Evolutionary conservation across 164 flowering plant species (phyloP).

Genomic region (Annona cherimola): DNA sequence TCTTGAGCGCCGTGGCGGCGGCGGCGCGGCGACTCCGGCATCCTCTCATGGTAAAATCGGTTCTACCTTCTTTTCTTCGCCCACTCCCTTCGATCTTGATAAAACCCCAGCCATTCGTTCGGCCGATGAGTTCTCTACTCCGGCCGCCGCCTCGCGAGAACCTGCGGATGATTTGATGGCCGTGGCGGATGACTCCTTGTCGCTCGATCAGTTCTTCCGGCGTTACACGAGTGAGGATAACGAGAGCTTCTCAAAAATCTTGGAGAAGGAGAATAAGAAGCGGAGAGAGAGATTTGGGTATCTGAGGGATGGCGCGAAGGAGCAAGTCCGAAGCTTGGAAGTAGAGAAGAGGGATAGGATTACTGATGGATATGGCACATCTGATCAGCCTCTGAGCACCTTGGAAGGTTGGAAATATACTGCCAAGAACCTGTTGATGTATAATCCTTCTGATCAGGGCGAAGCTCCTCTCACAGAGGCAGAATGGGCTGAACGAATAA

Average conservation of each 20-base stretch:
- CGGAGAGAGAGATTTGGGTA: slow-evolving; percentile 63
- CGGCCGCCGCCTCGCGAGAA: background rate
- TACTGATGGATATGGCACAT: slow-evolving; percentile 92
- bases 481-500: slow-evolving; percentile 57
- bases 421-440: slow-evolving; percentile 86
- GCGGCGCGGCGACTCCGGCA: slow-evolving; percentile 7
- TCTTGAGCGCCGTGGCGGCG: slow-evolving; percentile 60
- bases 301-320: slow-evolving; percentile 58
- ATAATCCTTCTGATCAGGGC: slow-evolving; percentile 67
- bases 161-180: slow-evolving; percentile 9
- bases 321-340: slow-evolving; percentile 31
- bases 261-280: slow-evolving; percentile 84
- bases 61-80: slow-evolving; percentile 40
- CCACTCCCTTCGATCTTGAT: slow-evolving; percentile 43
- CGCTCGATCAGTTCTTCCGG: slow-evolving; percentile 70
- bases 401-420: slow-evolving; percentile 84
- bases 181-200: slow-evolving; percentile 25
- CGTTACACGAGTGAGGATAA: slow-evolving; percentile 93
- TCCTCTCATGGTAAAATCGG: slow-evolving; percentile 19
- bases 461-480: slow-evolving; percentile 75
- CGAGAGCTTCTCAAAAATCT: slow-evolving; percentile 67
- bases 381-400: slow-evolving; percentile 73
- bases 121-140: background rate
- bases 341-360: slow-evolving; percentile 50
- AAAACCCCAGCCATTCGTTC: slow-evolving; percentile 26